Evolutionary conservation across 352 stramenopile genomes (phyloP).

Genomic region (Phytophthora ramorum): DNA sequence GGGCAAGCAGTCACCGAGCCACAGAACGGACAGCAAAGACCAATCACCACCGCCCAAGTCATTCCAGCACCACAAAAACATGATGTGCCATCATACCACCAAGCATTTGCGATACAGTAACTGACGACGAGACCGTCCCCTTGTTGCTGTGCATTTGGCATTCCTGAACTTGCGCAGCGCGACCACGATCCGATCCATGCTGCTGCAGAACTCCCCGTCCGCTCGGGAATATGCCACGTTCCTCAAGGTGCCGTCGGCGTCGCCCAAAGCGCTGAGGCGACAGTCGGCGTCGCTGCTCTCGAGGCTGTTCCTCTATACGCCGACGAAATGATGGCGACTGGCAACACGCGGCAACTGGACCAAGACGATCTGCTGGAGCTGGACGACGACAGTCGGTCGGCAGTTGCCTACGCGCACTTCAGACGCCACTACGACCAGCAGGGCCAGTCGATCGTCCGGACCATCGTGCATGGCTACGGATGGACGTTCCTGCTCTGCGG

Average conservation of each 20-base stretch:
- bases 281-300: conserved; percentile 22
- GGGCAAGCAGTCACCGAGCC: no score
- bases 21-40: no score
- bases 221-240: conserved; percentile 19
- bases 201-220: not conserved
- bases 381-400: conserved; percentile 26
- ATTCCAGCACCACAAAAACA: no score
- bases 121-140: no score
- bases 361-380: conserved; percentile 47
- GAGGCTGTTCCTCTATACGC: conserved; percentile 45
- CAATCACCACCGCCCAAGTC: no score
- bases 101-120: no score
- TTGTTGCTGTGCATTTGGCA: no score
- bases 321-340: conserved; percentile 40
- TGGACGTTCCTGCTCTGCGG: conserved; percentile 20
- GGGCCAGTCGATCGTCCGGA: conserved; percentile 25
- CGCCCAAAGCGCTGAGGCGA: not conserved
- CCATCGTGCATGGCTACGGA: conserved; percentile 35
- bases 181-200: not conserved
- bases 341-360: conserved; percentile 50
- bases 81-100: no score
- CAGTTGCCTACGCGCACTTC: conserved; percentile 27
- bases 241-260: not conserved
- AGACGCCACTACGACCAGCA: conserved; percentile 17
- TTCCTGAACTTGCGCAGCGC: not conserved